Conservation (phyloP, 148 eudicot genomes). For the Chenopodium suecicum region DNA sequence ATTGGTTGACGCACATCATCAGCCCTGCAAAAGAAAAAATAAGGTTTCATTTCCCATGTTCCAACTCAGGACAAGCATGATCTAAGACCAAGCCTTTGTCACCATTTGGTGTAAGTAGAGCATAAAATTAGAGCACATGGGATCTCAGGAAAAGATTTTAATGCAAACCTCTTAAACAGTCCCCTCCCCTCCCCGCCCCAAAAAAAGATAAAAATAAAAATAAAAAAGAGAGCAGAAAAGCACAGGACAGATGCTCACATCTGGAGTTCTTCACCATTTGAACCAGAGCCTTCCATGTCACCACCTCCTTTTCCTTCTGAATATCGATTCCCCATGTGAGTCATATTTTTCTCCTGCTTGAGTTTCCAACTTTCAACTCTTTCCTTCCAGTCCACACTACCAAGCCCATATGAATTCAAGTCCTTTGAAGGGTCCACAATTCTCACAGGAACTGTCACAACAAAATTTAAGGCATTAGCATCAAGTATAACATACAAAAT, state of each 20-base stretch:
- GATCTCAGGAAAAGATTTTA: background rate
- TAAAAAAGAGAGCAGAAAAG: background rate
- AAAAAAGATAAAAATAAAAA: background rate
- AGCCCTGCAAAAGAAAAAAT: conserved; percentile 55
- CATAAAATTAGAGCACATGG: background rate
- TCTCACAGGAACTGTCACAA: conserved; percentile 79
- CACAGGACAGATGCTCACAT: conserved; percentile 54
- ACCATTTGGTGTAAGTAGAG: background rate
- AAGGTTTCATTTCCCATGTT: background rate
- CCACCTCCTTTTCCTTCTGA: conserved; percentile 87
- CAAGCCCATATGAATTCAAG: conserved; percentile 88
- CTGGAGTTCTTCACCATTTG: conserved; percentile 96
- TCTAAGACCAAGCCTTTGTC: background rate
- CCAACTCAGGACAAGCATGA: background rate
- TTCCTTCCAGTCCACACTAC: conserved; percentile 98
- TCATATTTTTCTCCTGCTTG: conserved; percentile 80
- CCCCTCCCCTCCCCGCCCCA: background rate
- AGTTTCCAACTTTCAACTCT: conserved; percentile 98
- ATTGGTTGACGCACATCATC: conserved; percentile 93
- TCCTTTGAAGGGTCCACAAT: conserved; percentile 97
- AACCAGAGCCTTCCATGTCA: conserved; percentile 82
- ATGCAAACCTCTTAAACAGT: background rate
- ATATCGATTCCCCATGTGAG: conserved; percentile 61
- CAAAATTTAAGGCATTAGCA: conserved; percentile 22
- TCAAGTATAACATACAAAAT: conserved; percentile 1